These are phyloP conservation scores for Solanum clarkiae DNA, from an alignment of 257 asterid genomes.

Conservation along the genomic window DNA sequence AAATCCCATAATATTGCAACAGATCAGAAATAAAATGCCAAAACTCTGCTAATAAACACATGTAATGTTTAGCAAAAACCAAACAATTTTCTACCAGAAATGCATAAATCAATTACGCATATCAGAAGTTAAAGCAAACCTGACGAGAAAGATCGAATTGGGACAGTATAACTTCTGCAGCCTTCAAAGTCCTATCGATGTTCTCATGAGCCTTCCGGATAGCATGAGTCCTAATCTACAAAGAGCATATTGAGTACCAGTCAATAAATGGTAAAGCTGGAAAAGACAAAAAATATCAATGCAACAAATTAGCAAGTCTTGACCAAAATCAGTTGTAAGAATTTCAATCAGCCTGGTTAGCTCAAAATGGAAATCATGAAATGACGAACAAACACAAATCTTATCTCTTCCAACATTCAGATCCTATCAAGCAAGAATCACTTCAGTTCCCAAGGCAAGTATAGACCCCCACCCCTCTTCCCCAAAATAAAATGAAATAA, in stretches of 20 bases:
- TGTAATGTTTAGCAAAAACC: background rate
- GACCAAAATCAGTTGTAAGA: background rate
- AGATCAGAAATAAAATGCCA: background rate
- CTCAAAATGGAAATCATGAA: background rate
- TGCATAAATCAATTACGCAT: background rate
- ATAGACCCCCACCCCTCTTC: background rate
- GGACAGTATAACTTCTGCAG: slow-evolving; percentile 84
- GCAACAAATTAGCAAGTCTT: background rate
- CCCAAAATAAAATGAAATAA: background rate
- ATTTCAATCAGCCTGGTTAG: background rate
- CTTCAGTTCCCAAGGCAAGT: background rate
- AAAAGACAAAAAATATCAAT: background rate
- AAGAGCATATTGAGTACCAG: slow-evolving; percentile 2
- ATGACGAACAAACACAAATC: background rate
- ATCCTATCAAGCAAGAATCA: background rate
- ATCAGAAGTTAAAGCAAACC: slow-evolving; percentile 20
- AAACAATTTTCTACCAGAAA: background rate
- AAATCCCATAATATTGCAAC: background rate
- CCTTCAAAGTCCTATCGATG: slow-evolving; percentile 88
- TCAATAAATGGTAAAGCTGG: background rate
- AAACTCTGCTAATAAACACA: background rate
- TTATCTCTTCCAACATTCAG: background rate
- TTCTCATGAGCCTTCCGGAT: slow-evolving; percentile 92
- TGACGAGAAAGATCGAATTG: slow-evolving; percentile 89
- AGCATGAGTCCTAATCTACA: slow-evolving; percentile 92